These are phyloP conservation scores for Candida peoriensis DNA, from an alignment of 805 yeast genomes.

Conservation along the genomic window DNA sequence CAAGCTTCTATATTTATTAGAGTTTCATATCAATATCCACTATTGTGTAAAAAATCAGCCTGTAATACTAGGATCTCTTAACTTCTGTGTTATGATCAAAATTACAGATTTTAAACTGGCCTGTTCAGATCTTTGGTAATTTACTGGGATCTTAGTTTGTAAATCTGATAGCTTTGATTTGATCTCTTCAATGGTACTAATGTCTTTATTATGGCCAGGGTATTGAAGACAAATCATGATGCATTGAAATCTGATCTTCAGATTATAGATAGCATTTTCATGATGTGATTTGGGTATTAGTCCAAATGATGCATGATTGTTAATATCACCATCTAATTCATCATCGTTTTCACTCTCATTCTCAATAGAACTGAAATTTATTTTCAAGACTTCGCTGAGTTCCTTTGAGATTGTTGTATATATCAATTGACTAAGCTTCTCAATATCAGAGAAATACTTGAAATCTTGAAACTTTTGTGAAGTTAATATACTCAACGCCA, in stretches of 20 bases:
- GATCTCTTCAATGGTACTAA: no score
- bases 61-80: no score
- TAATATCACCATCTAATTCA: not conserved
- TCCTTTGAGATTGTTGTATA: not conserved
- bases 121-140: constrained; percentile 7
- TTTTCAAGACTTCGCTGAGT: not conserved
- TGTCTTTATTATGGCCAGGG: no score
- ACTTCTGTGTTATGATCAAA: constrained; percentile 2
- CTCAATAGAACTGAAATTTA: no score
- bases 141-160: constrained; percentile 4
- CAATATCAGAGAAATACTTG: not conserved
- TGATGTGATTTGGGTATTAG: not conserved
- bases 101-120: constrained; percentile 7
- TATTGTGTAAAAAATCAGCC: no score
- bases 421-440: not conserved
- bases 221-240: no score
- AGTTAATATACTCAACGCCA: constrained; percentile 1
- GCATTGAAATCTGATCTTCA: constrained; percentile 4
- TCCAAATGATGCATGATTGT: not conserved
- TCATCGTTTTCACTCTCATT: not conserved
- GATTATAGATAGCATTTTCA: not conserved
- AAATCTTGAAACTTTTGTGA: not conserved
- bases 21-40: no score
- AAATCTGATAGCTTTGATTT: not conserved
- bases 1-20: no score